Conservation (phyloP, 176 grass and related monocot genomes). For the Alopecurus myosuroides region DNA sequence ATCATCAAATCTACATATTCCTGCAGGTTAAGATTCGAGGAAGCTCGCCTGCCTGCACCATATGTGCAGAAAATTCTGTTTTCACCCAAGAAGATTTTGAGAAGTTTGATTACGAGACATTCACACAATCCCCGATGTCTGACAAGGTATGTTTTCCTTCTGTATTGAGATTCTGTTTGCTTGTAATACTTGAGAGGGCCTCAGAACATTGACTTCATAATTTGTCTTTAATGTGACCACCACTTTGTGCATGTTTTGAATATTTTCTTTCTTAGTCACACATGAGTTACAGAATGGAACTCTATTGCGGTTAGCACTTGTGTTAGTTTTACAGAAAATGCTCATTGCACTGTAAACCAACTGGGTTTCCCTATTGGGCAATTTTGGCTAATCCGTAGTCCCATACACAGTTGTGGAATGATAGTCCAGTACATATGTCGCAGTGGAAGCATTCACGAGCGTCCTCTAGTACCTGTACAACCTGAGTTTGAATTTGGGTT, state of each 20-base stretch:
- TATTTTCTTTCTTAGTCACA: not conserved
- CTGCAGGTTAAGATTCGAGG: constrained; percentile 79
- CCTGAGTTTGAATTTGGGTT: not conserved
- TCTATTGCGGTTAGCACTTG: not conserved
- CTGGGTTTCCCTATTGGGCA: not conserved
- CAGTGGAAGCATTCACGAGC: not conserved
- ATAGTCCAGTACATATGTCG: not conserved
- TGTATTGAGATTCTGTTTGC: not conserved
- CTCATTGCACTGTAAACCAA: not conserved
- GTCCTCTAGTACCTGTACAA: not conserved
- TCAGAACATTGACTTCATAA: not conserved
- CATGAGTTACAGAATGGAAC: not conserved
- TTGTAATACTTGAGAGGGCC: not conserved
- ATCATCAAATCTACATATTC: not conserved
- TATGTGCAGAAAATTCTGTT: constrained; percentile 65
- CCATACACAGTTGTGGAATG: not conserved
- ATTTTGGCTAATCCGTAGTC: not conserved
- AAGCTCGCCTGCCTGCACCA: constrained; percentile 53
- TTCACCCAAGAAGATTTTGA: constrained; percentile 61
- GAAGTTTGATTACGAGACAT: constrained; percentile 86
- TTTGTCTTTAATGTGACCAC: not conserved
- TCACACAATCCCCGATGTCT: constrained; percentile 89
- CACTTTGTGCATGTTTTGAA: not conserved
- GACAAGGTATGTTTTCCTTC: constrained; percentile 51
- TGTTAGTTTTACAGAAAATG: not conserved